Evolutionary conservation across 768 basidiomycete species (phyloP).

Genomic region (Termitomyces eurrhizus): DNA sequence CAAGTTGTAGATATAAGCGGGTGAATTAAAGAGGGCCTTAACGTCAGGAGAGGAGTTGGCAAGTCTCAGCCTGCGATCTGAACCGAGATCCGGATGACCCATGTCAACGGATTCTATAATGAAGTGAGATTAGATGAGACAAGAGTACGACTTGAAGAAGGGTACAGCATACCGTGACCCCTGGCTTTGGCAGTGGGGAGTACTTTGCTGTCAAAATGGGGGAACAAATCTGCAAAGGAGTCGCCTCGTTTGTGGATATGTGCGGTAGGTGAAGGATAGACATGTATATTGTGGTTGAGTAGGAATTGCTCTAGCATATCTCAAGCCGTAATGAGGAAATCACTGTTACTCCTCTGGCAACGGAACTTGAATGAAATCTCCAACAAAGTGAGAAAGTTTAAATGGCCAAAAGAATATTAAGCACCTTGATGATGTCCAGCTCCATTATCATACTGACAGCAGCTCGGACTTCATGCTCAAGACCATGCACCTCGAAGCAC

Average conservation of each 20-base stretch:
- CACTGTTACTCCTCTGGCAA: conserved; percentile 92
- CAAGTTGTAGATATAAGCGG: conserved; percentile 77
- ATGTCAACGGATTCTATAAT: conserved; percentile 70
- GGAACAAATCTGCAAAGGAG: conserved; percentile 93
- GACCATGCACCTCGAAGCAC: conserved; percentile 95
- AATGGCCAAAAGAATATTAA: conserved; percentile 12
- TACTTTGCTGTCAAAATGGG: conserved; percentile 94
- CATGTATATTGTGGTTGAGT: conserved; percentile 75
- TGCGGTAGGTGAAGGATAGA: conserved; percentile 76
- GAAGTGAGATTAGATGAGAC: conserved; percentile 2
- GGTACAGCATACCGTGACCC: conserved; percentile 44
- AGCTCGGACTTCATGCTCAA: conserved; percentile 85
- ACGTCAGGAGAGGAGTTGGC: conserved; percentile 93
- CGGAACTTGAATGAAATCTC: conserved; percentile 92
- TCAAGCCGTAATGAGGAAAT: conserved; percentile 83
- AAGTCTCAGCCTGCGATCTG: conserved; percentile 72
- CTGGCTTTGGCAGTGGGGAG: conserved; percentile 73
- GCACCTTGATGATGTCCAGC: conserved; percentile 86
- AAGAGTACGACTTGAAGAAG: not conserved
- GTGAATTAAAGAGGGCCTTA: conserved; percentile 89
- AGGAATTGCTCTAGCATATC: conserved; percentile 94
- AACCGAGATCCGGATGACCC: conserved; percentile 65
- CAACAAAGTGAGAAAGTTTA: not conserved
- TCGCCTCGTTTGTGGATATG: conserved; percentile 84
- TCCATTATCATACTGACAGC: conserved; percentile 87